Evolutionary conservation across 2,329 filamentous ascomycete genomes (phyloP).

Genomic region (Fusarium pseudoanthophilum): DNA sequence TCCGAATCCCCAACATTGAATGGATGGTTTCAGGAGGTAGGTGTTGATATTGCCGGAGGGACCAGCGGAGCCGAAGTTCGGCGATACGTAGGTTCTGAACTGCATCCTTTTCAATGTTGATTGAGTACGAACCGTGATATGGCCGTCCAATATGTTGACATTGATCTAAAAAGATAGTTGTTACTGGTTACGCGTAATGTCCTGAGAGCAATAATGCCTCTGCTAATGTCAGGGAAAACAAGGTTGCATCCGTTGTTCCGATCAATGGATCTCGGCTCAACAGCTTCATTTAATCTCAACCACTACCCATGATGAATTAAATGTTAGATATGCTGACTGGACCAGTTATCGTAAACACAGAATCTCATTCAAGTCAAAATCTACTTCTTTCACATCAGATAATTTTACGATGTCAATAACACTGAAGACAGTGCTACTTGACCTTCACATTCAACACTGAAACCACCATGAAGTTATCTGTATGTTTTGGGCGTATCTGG

Average conservation of each 20-base stretch:
- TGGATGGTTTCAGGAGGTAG: background rate
- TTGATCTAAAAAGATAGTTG: background rate
- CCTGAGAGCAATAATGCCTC: background rate
- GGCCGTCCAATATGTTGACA: background rate
- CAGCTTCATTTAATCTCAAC: slow-evolving; percentile 21
- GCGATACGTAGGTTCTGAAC: slow-evolving; percentile 4
- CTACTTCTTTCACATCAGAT: background rate
- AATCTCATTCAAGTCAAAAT: background rate
- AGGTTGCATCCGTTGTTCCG: slow-evolving; percentile 23
- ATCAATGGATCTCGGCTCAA: slow-evolving; percentile 19
- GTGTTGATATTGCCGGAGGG: background rate
- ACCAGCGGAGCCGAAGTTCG: slow-evolving; percentile 20
- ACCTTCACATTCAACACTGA: background rate
- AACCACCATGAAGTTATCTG: slow-evolving; percentile 9
- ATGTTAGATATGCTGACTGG: background rate
- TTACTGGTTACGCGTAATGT: background rate
- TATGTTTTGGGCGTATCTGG: slow-evolving; percentile 33
- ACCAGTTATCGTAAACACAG: background rate
- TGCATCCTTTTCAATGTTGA: background rate
- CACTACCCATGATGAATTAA: background rate
- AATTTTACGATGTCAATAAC: background rate
- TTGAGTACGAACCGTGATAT: background rate
- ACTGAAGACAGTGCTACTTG: background rate
- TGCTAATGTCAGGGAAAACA: background rate
- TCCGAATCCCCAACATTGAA: slow-evolving; percentile 44